Evolutionary conservation across 768 basidiomycete species (phyloP), one percentile per base, ranked within the genome.

Genomic region (Cystoderma amianthinum): DNA sequence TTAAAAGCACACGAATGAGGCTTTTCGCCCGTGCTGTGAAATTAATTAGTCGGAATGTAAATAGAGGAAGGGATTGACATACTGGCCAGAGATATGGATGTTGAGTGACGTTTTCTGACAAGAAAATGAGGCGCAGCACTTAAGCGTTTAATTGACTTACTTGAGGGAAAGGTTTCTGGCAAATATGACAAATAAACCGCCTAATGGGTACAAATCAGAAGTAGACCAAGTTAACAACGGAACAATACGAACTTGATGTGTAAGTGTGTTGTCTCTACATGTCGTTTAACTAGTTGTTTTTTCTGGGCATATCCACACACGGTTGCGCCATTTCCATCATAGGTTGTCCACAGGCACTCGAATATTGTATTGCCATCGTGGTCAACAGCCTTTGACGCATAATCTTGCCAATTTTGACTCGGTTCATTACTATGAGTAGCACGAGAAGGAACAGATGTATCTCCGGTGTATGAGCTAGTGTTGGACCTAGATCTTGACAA

Each of bases 221-320:
- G n/a, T n/a, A n/a, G n/a, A n/a, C n/a, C 5, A 13, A 36, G 9
- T 13, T 10, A 19, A 38, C 5, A 24, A 13, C 10, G 32, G 38
- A 9, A 44, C 32, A 13, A 16, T n/a, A 52, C 76, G 45, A 45
- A 78, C 82, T 75, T 78, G 49, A 75, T 66, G 38, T 72, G 67
- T 35, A 85, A 54, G 52, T 84, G 82, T 11, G 72, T 75, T 6
- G 74, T 74, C 56, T 79, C 70, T 36, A 85, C 67, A 55, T 85
- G 82, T 19, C 82, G 69, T 56, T 82, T 82, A 44, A 84, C 76
- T 32, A 81, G 66, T 53, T 82, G 81, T 56, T 78, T 81, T 52
- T 78, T 77, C 18, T 51, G 46, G 6, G 34, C 44, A 34, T 57
- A 58, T 16, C 42, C 44, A 23, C 53, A 55, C 9, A 25, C 2